Conservation (phyloP, 2,329 filamentous ascomycete species). For the Aureobasidium sp. region DNA sequence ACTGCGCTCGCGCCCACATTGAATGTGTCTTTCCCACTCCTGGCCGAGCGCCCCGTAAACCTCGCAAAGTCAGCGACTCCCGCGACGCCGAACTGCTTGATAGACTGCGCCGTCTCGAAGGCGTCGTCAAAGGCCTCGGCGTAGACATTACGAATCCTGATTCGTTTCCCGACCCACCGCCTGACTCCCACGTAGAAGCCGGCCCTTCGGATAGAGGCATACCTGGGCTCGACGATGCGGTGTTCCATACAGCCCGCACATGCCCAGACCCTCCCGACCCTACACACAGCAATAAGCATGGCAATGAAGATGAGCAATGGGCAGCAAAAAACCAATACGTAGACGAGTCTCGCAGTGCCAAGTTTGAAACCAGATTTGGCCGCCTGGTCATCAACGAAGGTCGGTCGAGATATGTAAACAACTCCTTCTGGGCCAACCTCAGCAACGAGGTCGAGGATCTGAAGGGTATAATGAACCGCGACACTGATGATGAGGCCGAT, state of each 20-base stretch:
- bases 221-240: not conserved
- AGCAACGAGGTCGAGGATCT: conserved; percentile 65
- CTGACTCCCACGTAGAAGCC: conserved; percentile 3
- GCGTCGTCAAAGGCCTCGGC: conserved; percentile 60
- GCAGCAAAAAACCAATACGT: not conserved
- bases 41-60: conserved; percentile 62
- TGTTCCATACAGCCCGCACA: not conserved
- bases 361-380: conserved; percentile 49
- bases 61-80: conserved; percentile 57
- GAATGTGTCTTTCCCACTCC: conserved; percentile 70
- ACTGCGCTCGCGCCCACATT: conserved; percentile 63
- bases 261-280: conserved; percentile 26
- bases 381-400: conserved; percentile 65
- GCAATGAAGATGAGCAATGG: not conserved
- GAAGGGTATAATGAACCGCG: conserved; percentile 56
- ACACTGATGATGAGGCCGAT: conserved; percentile 55
- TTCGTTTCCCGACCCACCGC: not conserved
- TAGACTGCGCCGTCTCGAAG: conserved; percentile 64
- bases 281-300: not conserved
- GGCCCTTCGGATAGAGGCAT: not conserved
- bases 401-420: conserved; percentile 66
- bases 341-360: conserved; percentile 17
- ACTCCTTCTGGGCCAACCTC: conserved; percentile 68
- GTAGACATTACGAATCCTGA: conserved; percentile 29
- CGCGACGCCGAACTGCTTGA: conserved; percentile 60